phyloP scores from a whole-genome alignment of 1,284 basidiomycete species.

The Ganoderma boninense region DNA sequence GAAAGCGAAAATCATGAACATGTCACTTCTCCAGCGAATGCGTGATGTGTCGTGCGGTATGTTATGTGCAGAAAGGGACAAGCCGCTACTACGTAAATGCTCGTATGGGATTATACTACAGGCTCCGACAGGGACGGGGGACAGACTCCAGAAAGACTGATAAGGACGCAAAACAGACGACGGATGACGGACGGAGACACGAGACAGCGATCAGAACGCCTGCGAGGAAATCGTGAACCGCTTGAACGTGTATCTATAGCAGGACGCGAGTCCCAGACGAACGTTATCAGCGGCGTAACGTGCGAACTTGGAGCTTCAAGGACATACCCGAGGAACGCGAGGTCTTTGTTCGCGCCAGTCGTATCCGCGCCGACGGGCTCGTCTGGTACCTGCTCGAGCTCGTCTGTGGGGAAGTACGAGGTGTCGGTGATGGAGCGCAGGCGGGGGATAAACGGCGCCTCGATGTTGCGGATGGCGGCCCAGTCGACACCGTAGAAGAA shows the following conservation, averaged over 20 bases:
- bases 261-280: slow-evolving; percentile 4
- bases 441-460: slow-evolving; percentile 95
- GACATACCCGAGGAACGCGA: slow-evolving; percentile 90
- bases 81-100: slow-evolving; percentile 15
- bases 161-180: slow-evolving; percentile 2
- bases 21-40: slow-evolving; percentile 20
- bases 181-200: not conserved
- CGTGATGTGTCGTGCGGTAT: slow-evolving; percentile 3
- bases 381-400: slow-evolving; percentile 86
- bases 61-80: slow-evolving; percentile 14
- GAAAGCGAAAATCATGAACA: slow-evolving; percentile 13
- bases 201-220: slow-evolving; percentile 39
- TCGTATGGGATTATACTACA: slow-evolving; percentile 25
- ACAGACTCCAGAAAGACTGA: slow-evolving; percentile 21
- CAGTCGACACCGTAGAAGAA: slow-evolving; percentile 99
- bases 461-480: slow-evolving; percentile 89
- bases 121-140: slow-evolving; percentile 9
- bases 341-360: slow-evolving; percentile 84
- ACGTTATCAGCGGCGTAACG: slow-evolving; percentile 7
- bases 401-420: slow-evolving; percentile 97
- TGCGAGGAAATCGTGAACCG: slow-evolving; percentile 63
- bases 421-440: slow-evolving; percentile 94
- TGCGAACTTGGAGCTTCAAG: not conserved
- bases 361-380: slow-evolving; percentile 76
- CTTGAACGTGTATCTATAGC: slow-evolving; percentile 81